Conservation (phyloP, 495 filamentous ascomycete species). For the Lentithecium fluviatile region DNA sequence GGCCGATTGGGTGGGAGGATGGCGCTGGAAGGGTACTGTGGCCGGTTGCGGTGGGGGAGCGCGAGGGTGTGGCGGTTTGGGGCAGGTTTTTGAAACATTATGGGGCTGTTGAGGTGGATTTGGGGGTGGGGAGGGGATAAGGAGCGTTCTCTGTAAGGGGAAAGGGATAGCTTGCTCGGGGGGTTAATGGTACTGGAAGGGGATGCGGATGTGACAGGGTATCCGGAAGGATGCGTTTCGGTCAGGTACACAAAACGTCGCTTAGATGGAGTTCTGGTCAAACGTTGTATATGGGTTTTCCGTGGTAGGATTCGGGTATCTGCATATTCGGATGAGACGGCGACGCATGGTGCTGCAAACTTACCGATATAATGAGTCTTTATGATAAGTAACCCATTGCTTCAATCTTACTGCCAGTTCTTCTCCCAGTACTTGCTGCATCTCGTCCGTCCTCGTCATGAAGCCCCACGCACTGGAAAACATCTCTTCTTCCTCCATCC, state of each 20-base stretch:
- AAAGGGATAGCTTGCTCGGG: too few species aligned
- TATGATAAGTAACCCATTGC: neutral
- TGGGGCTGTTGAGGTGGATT: slow-evolving; percentile 21
- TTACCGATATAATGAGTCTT: neutral
- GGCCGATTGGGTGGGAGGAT: slow-evolving; percentile 52
- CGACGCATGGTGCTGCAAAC: neutral
- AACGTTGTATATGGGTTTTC: too few species aligned
- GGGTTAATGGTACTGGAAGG: too few species aligned
- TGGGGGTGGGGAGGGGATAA: neutral
- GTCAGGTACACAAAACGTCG: too few species aligned
- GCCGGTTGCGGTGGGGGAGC: slow-evolving; percentile 49
- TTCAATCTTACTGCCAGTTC: neutral
- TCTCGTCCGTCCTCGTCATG: too few species aligned
- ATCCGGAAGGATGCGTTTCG: too few species aligned
- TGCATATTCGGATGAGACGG: neutral
- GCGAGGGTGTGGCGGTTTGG: slow-evolving; percentile 40
- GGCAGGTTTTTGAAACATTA: slow-evolving; percentile 53
- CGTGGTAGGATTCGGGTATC: neutral
- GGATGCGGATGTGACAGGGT: too few species aligned
- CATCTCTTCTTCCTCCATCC: too few species aligned
- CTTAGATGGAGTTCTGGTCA: too few species aligned
- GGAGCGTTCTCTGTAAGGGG: too few species aligned
- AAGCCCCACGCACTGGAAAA: too few species aligned
- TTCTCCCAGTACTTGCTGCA: too few species aligned
- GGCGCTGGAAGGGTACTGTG: slow-evolving; percentile 50